A percentile compares a stretch with the other conserved stretches of the same genome.
These are phyloP conservation scores for Wickerhamomyces xylosicus DNA, from an alignment of 805 yeast species.

Conservation along the genomic window DNA sequence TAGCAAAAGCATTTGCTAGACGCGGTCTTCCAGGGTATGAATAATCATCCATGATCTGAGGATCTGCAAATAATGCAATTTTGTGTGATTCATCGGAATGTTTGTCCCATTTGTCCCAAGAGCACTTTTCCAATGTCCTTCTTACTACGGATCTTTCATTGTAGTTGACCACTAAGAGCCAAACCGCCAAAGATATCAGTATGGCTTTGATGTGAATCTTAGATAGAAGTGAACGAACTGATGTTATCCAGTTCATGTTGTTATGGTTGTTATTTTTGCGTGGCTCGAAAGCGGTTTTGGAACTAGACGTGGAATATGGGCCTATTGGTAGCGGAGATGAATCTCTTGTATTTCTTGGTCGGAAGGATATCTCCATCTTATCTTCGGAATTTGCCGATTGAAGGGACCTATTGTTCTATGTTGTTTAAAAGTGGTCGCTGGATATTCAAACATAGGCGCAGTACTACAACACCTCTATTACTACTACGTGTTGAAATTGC, in stretches of 20 bases:
- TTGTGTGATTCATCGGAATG: constrained; percentile 41
- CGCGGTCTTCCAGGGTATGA: constrained; percentile 71
- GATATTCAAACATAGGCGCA: too few relatives aligned
- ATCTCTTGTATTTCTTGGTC: too few relatives aligned
- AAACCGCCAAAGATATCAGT: constrained; percentile 18
- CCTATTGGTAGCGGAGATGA: too few relatives aligned
- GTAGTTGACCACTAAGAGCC: constrained; percentile 38
- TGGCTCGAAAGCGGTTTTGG: background rate
- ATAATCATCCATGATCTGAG: constrained; percentile 83
- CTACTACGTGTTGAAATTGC: too few relatives aligned
- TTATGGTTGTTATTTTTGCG: background rate
- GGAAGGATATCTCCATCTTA: too few relatives aligned
- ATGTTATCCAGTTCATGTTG: background rate
- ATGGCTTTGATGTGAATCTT: constrained; percentile 1
- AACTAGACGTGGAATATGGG: too few relatives aligned
- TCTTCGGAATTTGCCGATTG: too few relatives aligned
- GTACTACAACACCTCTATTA: too few relatives aligned
- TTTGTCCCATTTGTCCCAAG: constrained; percentile 60
- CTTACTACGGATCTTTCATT: constrained; percentile 43
- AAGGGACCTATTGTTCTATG: too few relatives aligned
- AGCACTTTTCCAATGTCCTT: constrained; percentile 34
- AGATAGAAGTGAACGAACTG: background rate
- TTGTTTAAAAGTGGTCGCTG: too few relatives aligned
- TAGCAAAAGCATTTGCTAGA: constrained; percentile 42
- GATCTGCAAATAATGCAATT: constrained; percentile 75